Conservation (phyloP, 1,284 basidiomycete genomes). For the Trichosporon sp. region DNA sequence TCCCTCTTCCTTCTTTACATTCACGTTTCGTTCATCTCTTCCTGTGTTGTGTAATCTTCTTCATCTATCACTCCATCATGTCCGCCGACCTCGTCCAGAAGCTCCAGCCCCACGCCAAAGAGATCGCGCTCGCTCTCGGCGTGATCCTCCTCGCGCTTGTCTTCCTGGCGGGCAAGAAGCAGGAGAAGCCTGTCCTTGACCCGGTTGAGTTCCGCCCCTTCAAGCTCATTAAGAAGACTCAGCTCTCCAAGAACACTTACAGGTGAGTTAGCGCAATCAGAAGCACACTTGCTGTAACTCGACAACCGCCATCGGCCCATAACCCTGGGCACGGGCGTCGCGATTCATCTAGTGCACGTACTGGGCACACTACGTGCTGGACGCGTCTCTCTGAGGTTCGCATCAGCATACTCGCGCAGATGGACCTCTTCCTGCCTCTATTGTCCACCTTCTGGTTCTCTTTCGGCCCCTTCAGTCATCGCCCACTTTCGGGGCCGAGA, state of each 20-base stretch:
- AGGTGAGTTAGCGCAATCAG: conserved; percentile 58
- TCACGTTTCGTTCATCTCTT: neutral
- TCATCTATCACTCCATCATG: neutral
- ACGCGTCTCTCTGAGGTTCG: no score
- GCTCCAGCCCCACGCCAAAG: conserved; percentile 23
- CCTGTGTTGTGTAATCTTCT: neutral
- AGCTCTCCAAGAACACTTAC: conserved; percentile 91
- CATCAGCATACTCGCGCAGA: no score
- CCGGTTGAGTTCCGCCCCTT: conserved; percentile 68
- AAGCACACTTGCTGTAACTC: neutral
- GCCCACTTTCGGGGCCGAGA: neutral
- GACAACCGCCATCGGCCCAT: neutral
- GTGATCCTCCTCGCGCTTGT: conserved; percentile 21
- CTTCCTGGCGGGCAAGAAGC: conserved; percentile 14
- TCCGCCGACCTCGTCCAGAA: conserved; percentile 9
- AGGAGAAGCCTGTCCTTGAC: conserved; percentile 32
- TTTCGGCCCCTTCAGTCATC: neutral
- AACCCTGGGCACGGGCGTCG: neutral
- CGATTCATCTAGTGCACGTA: neutral
- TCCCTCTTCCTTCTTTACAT: neutral
- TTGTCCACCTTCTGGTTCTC: neutral
- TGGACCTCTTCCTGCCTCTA: neutral
- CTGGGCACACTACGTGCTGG: neutral
- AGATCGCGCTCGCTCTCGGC: conserved; percentile 21
- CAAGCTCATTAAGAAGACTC: conserved; percentile 72